A percentile compares a stretch with the other conserved stretches of the same genome.
Conservation (phyloP, 805 yeast species). For the Kodamaea nitidulidarum region DNA sequence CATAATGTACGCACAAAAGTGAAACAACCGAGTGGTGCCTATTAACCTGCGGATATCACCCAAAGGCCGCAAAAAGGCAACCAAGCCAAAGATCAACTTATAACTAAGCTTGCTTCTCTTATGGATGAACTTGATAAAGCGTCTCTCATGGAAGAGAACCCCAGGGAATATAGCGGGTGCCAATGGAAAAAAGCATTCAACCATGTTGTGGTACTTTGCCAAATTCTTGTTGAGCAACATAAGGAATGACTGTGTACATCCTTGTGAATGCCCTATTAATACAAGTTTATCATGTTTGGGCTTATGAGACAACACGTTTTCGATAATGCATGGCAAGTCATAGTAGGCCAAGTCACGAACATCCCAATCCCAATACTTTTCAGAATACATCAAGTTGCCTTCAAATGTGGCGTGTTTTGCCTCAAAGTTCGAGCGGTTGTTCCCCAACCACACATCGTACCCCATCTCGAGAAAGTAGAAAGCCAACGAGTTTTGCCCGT, state of each 20-base stretch:
- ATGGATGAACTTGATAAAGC: constrained; percentile 62
- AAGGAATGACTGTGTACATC: constrained; percentile 80
- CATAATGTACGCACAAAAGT: constrained; percentile 69
- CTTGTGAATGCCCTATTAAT: constrained; percentile 85
- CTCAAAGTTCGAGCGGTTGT: constrained; percentile 81
- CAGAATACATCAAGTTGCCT: constrained; percentile 38
- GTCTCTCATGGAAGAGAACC: constrained; percentile 55
- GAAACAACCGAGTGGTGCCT: constrained; percentile 45
- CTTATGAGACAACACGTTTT: constrained; percentile 47
- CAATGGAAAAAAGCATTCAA: constrained; percentile 68
- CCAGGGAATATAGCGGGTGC: constrained; percentile 96
- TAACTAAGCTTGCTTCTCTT: constrained; percentile 41
- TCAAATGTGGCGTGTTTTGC: constrained; percentile 50
- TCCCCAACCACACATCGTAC: constrained; percentile 88
- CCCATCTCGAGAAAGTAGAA: constrained; percentile 50
- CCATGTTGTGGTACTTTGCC: constrained; percentile 41
- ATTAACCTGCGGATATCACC: constrained; percentile 48
- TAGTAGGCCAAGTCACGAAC: constrained; percentile 72
- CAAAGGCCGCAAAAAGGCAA: constrained; percentile 76
- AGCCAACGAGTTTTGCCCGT: constrained; percentile 80
- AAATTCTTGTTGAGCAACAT: constrained; percentile 48
- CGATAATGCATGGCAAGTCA: constrained; percentile 73
- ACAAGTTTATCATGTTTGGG: constrained; percentile 46
- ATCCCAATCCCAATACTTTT: constrained; percentile 90
- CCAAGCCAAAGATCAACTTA: constrained; percentile 64